phyloP scores from a whole-genome alignment of 768 basidiomycete species.

The Hericium rajendrae region DNA sequence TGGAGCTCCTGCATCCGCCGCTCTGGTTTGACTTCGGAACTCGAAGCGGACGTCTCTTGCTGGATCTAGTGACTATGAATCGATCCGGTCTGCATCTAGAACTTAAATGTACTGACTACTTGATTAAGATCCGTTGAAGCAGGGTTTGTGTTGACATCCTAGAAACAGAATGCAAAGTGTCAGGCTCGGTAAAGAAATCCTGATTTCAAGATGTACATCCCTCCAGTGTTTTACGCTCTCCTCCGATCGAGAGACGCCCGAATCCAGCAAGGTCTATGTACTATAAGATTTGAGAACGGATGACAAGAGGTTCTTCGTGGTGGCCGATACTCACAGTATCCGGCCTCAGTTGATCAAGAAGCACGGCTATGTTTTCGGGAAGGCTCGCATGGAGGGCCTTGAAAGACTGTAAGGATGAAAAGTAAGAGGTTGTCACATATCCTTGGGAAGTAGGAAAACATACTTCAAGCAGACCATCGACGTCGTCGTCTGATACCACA shows the following conservation, averaged over 20 bases:
- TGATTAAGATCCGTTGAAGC: too few species aligned
- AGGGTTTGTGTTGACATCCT: too few species aligned
- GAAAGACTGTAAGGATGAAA: neutral
- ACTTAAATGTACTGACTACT: too few species aligned
- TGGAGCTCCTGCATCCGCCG: constrained; percentile 3
- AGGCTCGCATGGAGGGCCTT: neutral
- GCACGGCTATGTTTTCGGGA: neutral
- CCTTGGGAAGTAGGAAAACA: neutral
- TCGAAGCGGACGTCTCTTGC: too few species aligned
- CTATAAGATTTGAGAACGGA: neutral
- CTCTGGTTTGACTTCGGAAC: neutral
- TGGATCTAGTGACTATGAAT: too few species aligned
- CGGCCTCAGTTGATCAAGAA: neutral
- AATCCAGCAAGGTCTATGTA: too few species aligned
- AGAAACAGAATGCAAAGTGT: too few species aligned
- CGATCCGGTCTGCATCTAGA: too few species aligned
- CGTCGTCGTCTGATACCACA: neutral
- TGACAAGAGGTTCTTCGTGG: neutral
- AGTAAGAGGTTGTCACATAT: neutral
- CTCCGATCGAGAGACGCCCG: too few species aligned
- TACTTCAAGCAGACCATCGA: neutral
- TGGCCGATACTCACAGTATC: neutral
- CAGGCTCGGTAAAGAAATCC: too few species aligned
- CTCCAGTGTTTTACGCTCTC: too few species aligned
- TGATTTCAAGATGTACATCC: too few species aligned